phyloP scores from a whole-genome alignment of 768 basidiomycete species.

The Termitomyces titanicus region DNA sequence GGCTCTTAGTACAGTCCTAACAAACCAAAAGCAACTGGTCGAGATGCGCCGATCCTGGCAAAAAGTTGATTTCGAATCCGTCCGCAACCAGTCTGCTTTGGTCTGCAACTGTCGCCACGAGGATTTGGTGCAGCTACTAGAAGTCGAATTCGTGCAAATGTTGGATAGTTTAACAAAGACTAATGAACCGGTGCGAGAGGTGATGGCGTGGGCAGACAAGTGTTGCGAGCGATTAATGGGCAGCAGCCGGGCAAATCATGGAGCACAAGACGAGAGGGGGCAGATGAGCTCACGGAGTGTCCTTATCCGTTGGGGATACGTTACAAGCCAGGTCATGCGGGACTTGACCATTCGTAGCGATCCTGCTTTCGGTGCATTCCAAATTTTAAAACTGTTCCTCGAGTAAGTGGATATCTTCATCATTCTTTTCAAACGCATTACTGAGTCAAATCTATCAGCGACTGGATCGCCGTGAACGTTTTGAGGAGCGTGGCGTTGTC shows the following conservation, averaged over 20 bases:
- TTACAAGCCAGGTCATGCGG: slow-evolving; percentile 90
- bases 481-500: slow-evolving; percentile 83
- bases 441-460: slow-evolving; percentile 38
- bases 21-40: slow-evolving; percentile 77
- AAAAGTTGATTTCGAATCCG: slow-evolving; percentile 87
- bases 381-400: slow-evolving; percentile 86
- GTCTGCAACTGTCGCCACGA: slow-evolving; percentile 93
- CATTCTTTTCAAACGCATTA: slow-evolving; percentile 6
- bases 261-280: slow-evolving; percentile 64
- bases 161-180: slow-evolving; percentile 70
- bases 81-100: slow-evolving; percentile 88
- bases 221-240: slow-evolving; percentile 85
- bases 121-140: slow-evolving; percentile 79
- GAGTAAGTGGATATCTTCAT: slow-evolving; percentile 52
- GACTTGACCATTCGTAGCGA: slow-evolving; percentile 91
- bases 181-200: slow-evolving; percentile 76
- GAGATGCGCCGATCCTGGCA: slow-evolving; percentile 90
- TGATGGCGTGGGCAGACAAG: slow-evolving; percentile 91
- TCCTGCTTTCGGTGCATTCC: slow-evolving; percentile 90
- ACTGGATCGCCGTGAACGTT: slow-evolving; percentile 91
- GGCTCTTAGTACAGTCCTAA: slow-evolving; percentile 83
- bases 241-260: slow-evolving; percentile 49
- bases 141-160: slow-evolving; percentile 79
- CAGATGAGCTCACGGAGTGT: slow-evolving; percentile 86
- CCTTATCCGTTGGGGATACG: slow-evolving; percentile 89